Conservation (phyloP, 1,284 basidiomycete species). For the Marasmius tenuissimus region DNA sequence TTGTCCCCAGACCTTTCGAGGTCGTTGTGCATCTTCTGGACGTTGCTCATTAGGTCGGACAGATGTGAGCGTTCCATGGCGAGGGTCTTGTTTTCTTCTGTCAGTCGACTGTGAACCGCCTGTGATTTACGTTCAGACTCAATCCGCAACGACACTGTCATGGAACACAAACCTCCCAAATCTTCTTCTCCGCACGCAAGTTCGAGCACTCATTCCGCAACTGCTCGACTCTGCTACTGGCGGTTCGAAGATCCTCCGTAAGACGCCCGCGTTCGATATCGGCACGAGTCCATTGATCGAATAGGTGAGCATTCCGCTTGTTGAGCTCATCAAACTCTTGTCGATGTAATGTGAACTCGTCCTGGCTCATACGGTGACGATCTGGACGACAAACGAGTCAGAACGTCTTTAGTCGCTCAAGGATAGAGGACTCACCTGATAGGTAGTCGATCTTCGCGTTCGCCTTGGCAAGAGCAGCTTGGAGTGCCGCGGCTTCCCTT, state of each 20-base stretch:
- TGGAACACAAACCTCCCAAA: slow-evolving; percentile 73
- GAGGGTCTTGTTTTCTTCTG: slow-evolving; percentile 83
- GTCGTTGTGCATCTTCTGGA: slow-evolving; percentile 88
- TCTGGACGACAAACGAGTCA: slow-evolving; percentile 38
- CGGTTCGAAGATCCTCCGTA: slow-evolving; percentile 60
- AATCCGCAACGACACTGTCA: neutral
- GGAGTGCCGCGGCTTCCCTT: slow-evolving; percentile 65
- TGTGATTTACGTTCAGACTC: slow-evolving; percentile 23
- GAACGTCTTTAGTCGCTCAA: neutral
- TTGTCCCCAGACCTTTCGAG: slow-evolving; percentile 82
- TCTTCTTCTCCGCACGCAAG: slow-evolving; percentile 87
- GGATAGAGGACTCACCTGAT: slow-evolving; percentile 46
- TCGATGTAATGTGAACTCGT: slow-evolving; percentile 54
- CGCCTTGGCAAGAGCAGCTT: slow-evolving; percentile 74
- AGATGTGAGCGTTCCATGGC: slow-evolving; percentile 81
- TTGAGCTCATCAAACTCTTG: slow-evolving; percentile 62
- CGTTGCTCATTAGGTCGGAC: slow-evolving; percentile 83
- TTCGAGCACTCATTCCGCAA: slow-evolving; percentile 84
- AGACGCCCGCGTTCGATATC: slow-evolving; percentile 68
- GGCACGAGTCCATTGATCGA: slow-evolving; percentile 63
- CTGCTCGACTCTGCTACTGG: slow-evolving; percentile 64
- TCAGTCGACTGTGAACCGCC: slow-evolving; percentile 76
- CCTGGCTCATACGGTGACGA: slow-evolving; percentile 64
- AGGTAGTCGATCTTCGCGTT: slow-evolving; percentile 78
- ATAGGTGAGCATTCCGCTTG: slow-evolving; percentile 67